A percentile compares a stretch with the other conserved stretches of the same genome.
These are phyloP conservation scores for Epichloe aotearoae DNA, from an alignment of 2,329 filamentous ascomycete genomes.

Conservation along the genomic window DNA sequence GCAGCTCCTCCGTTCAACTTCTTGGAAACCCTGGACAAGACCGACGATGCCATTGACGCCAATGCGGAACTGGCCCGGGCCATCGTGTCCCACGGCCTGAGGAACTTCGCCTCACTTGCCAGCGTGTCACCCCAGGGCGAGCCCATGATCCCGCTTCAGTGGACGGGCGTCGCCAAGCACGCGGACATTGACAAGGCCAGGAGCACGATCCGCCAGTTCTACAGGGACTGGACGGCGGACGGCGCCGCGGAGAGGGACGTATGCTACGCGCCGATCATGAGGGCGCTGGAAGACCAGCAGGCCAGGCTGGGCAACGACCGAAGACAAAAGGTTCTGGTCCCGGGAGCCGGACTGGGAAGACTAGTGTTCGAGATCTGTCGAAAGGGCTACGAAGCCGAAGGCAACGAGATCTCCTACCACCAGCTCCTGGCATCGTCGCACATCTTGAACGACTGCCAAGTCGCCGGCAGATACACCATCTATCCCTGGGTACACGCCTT, in stretches of 20 bases:
- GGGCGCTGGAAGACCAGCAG: constrained; percentile 43
- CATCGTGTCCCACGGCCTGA: constrained; percentile 58
- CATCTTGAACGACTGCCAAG: constrained; percentile 54
- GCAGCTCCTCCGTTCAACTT: constrained; percentile 71
- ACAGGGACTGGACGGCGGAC: constrained; percentile 82
- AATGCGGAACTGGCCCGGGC: constrained; percentile 74
- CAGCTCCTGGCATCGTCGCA: constrained; percentile 78
- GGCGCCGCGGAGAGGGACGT: constrained; percentile 61
- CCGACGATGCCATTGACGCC: constrained; percentile 78
- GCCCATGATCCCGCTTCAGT: constrained; percentile 42
- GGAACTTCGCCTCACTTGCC: constrained; percentile 47
- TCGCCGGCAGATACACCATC: constrained; percentile 52
- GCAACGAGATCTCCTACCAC: constrained; percentile 95
- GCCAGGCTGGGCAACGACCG: constrained; percentile 16
- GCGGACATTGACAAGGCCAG: constrained; percentile 80
- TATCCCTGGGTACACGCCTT: constrained; percentile 82
- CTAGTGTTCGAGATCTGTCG: constrained; percentile 77
- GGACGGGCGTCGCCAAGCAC: constrained; percentile 57
- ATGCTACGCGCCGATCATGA: constrained; percentile 63
- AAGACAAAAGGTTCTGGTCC: constrained; percentile 60
- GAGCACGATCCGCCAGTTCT: constrained; percentile 86
- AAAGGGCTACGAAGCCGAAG: constrained; percentile 62
- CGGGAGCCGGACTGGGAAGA: constrained; percentile 78
- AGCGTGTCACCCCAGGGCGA: constrained; percentile 24
- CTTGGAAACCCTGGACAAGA: constrained; percentile 60